Evolutionary conservation across 2,329 filamentous ascomycete species (phyloP), one percentile per base, ranked within the genome.

Genomic region (Plenodomus biglobosus): DNA sequence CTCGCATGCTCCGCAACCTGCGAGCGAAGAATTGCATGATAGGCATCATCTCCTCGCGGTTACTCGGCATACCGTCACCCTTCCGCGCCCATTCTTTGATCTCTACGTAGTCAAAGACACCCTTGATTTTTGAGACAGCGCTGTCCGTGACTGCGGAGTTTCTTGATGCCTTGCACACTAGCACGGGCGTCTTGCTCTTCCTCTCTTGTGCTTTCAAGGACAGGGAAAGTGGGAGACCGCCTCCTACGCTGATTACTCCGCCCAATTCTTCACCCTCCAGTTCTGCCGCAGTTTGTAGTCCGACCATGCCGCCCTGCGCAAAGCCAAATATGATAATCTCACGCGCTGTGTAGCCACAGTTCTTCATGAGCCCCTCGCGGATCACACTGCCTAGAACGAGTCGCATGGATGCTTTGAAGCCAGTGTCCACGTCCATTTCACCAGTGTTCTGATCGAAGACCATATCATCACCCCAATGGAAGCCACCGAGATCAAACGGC

Each of bases 1-100:
- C 80, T 46, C 72, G 76, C 37, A 70, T 74, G 58, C 80, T 83
- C 54, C 74, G 64, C 59, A 94, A 70, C 62, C 86, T 80, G 42
- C 86, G 80, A 0, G 86, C 85, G 61, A 91, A 81, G 68, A 85
- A 96, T 64, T 87, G 83, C 90, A 96, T 96, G 51, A 96, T 81
- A 0, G 92, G 91, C 62, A 92, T 66, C 80, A 95, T 92, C 78
- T 97, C 92, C 10, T 95, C 90, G 44, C 87, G 79, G 66, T 80
- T 86, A 38, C 78, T 76, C n/a, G 91, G 90, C 92, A 96, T 96
- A 1, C 80, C 81, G 70, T 95, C 90, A 5, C 86, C 88, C 2
- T 70, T 72, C 65, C 85, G 83, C 63, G 61, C 69, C 72, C 72
- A 74, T 42, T 73, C 70, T 43, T 65, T 66, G 38, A 73, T 45